Base-by-base conservation (phyloP, 1,139 yeast species). In the Kurtzmaniella quercitrusa region DNA sequence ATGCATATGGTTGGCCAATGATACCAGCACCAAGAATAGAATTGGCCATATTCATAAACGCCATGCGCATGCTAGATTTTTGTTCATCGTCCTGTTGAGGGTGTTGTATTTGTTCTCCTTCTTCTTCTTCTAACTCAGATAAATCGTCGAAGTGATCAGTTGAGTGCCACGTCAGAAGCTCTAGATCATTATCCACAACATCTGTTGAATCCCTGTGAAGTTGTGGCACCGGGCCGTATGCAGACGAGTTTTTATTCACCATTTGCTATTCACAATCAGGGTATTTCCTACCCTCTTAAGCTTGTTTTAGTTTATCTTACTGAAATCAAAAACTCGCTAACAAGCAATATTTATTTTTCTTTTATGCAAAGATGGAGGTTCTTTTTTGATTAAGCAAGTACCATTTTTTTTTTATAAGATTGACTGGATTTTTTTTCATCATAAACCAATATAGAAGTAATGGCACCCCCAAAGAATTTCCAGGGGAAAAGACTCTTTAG, bases 41-140 rank as follows among this genome's bases (percentile, higher is more conserved):
- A 63, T 91, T 91, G 18, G 97, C 95, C 96, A 91, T 90, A 62
- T 91, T 91, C 95, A 91, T 87, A 57, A 91, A 90, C 11, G 97
- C 97, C 90, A 86, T 85, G 49, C 77, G 77, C 76, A 90, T 73
- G 48, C 68, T 75, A n/a, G 79, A 68, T 39, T 73, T 47, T 40
- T 52, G 53, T 25, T 42, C 49, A 12, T 46, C 36, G 29, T 45
- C 27, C 40, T 37, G 29, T 36, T 25, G 25, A 16, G 41, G 25
- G n/a, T n/a, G n/a, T n/a, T n/a, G n/a, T n/a, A n/a, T n/a, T n/a
- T n/a, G n/a, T n/a, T n/a, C n/a, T n/a, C n/a, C n/a, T 14, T 23
- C 37, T n/a, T 29, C 25, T 16, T 17, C 18, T 36, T 21, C 25
- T 3, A 36, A 15, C 7, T 40, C 43, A 8, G 31, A 16, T 40